Evolutionary conservation across 495 filamentous ascomycete species (phyloP).

Genomic region (Xylaria intraflava): DNA sequence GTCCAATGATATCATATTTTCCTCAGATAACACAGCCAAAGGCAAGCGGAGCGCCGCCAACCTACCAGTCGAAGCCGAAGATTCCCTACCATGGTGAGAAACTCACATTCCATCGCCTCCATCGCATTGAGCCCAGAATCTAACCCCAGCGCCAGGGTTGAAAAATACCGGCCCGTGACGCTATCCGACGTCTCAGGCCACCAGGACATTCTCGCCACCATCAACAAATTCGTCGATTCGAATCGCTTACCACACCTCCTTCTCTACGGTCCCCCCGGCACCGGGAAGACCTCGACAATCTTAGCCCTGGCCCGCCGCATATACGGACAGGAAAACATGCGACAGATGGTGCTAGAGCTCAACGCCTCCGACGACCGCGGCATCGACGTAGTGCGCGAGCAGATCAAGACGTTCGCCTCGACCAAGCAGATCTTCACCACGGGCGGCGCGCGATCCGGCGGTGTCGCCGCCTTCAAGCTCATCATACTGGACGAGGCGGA

Average conservation of each 20-base stretch:
- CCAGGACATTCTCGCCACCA: conserved; percentile 91
- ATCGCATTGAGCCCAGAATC: neutral
- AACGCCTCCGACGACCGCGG: conserved; percentile 96
- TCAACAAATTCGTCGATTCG: conserved; percentile 91
- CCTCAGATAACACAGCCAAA: conserved; percentile 62
- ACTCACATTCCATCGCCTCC: neutral
- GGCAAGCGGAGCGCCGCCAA: conserved; percentile 89
- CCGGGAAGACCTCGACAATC: conserved; percentile 95
- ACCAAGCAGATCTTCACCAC: conserved; percentile 53
- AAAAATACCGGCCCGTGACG: conserved; percentile 89
- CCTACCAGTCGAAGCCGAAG: conserved; percentile 86
- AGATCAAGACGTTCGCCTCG: conserved; percentile 98
- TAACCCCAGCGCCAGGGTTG: conserved; percentile 60
- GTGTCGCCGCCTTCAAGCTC: conserved; percentile 77
- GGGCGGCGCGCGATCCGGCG: conserved; percentile 28
- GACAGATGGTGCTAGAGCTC: conserved; percentile 95
- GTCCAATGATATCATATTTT: conserved; percentile 53
- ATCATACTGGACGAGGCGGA: conserved; percentile 98
- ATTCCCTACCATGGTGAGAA: conserved; percentile 83
- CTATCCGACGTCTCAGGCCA: conserved; percentile 94
- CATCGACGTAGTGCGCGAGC: conserved; percentile 96
- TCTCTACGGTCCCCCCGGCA: conserved; percentile 94
- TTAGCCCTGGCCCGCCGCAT: conserved; percentile 84
- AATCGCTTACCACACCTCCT: conserved; percentile 95
- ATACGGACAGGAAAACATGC: conserved; percentile 86